A percentile compares a stretch with the other conserved stretches of the same genome.
Evolutionary conservation across 352 stramenopile genomes (phyloP).

Genomic region (Ophiocytium majus): DNA sequence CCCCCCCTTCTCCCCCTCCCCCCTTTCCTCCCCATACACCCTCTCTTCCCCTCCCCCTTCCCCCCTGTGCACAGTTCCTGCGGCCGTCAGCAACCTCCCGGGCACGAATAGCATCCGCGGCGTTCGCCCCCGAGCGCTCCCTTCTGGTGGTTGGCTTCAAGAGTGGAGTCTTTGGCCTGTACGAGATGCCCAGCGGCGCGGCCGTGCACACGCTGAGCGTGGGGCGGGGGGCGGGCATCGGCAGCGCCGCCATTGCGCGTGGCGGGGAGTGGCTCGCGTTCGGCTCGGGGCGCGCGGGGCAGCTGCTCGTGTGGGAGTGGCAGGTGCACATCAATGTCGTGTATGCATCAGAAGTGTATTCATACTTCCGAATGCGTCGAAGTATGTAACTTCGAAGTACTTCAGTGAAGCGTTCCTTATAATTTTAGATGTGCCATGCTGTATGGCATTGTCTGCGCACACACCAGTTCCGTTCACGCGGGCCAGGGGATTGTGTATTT

Average conservation of each 20-base stretch:
- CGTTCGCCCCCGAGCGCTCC: background rate
- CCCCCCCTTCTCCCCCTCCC: too few relatives aligned
- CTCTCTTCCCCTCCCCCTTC: background rate
- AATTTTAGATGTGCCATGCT: too few relatives aligned
- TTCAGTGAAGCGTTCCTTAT: too few relatives aligned
- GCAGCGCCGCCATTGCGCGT: constrained; percentile 87
- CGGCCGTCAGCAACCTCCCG: background rate
- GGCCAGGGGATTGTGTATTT: too few relatives aligned
- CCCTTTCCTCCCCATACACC: too few relatives aligned
- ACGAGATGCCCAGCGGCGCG: constrained; percentile 88
- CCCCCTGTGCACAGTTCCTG: constrained; percentile 2
- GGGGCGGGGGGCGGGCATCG: constrained; percentile 66
- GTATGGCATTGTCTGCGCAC: too few relatives aligned
- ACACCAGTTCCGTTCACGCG: too few relatives aligned
- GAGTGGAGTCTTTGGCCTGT: constrained; percentile 92
- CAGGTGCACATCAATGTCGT: too few relatives aligned
- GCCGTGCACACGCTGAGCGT: constrained; percentile 92
- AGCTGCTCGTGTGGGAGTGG: constrained; percentile 64
- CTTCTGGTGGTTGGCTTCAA: constrained; percentile 47
- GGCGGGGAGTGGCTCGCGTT: constrained; percentile 97
- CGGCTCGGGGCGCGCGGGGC: constrained; percentile 91
- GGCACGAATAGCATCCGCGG: background rate
- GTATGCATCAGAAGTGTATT: too few relatives aligned
- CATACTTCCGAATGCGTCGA: too few relatives aligned
- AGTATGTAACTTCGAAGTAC: too few relatives aligned